A percentile compares a stretch with the other conserved stretches of the same genome.
phyloP scores from a whole-genome alignment of 345 rosid species.

The Rhizophora apiculata region DNA sequence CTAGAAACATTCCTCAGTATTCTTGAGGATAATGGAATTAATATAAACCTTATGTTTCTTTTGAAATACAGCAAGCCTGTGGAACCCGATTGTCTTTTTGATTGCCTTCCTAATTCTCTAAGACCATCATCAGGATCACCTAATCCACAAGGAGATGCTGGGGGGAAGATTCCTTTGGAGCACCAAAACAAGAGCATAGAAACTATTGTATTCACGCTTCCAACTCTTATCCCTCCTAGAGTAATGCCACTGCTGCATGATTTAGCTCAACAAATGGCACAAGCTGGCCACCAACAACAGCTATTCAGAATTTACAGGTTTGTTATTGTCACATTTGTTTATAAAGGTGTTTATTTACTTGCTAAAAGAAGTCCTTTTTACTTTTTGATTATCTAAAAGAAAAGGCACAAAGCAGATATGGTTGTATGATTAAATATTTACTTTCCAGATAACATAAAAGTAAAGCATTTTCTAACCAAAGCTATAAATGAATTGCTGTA shows the following conservation, averaged over 20 bases:
- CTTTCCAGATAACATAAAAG: too few relatives aligned
- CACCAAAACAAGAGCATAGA: slow-evolving; percentile 49
- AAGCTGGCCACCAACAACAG: slow-evolving; percentile 92
- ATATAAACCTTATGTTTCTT: not conserved
- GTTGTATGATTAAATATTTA: too few relatives aligned
- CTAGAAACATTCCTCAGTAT: too few relatives aligned
- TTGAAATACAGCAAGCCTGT: slow-evolving; percentile 73
- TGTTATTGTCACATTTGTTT: too few relatives aligned
- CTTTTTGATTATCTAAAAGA: too few relatives aligned
- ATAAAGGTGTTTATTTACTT: too few relatives aligned
- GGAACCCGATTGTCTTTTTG: slow-evolving; percentile 86
- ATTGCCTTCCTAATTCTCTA: slow-evolving; percentile 75
- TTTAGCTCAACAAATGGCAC: slow-evolving; percentile 79
- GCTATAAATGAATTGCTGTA: too few relatives aligned
- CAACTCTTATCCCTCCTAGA: slow-evolving; percentile 78
- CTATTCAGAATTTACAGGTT: slow-evolving; percentile 73
- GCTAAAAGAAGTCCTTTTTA: too few relatives aligned
- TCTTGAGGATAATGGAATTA: not conserved
- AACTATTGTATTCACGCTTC: slow-evolving; percentile 62
- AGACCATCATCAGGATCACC: slow-evolving; percentile 59
- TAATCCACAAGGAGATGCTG: slow-evolving; percentile 37
- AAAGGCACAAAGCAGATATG: too few relatives aligned
- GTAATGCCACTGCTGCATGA: slow-evolving; percentile 82
- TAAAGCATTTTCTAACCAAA: too few relatives aligned
- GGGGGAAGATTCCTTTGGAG: slow-evolving; percentile 44